Conservation (phyloP, 371 early-diverging fungal genomes). For the Funneliformis caledonium region DNA sequence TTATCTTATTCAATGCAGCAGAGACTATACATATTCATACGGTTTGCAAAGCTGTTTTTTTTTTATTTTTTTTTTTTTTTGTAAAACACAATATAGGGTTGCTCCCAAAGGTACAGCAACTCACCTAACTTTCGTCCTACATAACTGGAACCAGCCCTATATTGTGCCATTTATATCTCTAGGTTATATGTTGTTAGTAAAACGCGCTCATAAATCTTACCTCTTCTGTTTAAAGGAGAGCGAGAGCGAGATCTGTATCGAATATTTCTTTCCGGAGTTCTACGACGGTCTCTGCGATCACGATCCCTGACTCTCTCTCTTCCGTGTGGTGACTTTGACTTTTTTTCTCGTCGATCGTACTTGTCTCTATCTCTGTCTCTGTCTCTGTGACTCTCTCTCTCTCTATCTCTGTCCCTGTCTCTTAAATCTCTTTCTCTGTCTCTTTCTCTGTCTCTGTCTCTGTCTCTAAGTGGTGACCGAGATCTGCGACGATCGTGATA, state of each 20-base stretch:
- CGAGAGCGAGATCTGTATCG: constrained; percentile 21
- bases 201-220: constrained; percentile 3
- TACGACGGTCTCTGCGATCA: constrained; percentile 33
- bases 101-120: background rate
- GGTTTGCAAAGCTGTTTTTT: background rate
- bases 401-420: background rate
- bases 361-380: constrained; percentile 22
- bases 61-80: no score
- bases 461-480: background rate
- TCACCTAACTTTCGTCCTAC: background rate
- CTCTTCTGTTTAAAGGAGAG: constrained; percentile 32
- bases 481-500: constrained; percentile 23
- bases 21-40: background rate
- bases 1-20: background rate
- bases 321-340: background rate
- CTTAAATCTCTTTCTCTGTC: background rate
- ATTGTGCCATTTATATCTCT: background rate
- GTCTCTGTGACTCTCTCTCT: background rate
- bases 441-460: background rate
- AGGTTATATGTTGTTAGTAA: background rate
- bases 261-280: constrained; percentile 18
- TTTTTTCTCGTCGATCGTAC: background rate
- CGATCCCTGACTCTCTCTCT: constrained; percentile 27
- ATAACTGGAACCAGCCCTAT: background rate
- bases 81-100: constrained; percentile 8